phyloP scores from a whole-genome alignment of 768 basidiomycete genomes.

The Rhodotorula diobovata region DNA sequence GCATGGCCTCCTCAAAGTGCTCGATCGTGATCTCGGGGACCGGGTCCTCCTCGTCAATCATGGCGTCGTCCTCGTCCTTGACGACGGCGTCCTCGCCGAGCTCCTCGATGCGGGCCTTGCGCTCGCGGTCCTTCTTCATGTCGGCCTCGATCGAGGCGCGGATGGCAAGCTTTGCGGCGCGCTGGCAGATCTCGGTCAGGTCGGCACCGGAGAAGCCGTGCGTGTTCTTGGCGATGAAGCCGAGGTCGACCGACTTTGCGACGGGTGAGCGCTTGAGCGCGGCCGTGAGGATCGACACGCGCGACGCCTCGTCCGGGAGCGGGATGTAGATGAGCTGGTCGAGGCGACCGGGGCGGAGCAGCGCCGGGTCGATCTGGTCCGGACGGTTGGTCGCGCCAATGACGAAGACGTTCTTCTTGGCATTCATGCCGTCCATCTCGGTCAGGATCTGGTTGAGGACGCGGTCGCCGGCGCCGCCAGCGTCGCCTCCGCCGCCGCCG shows the following conservation, averaged over 20 bases:
- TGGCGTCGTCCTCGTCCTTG: slow-evolving; percentile 57
- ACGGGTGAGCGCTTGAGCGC: slow-evolving; percentile 88
- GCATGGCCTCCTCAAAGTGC: slow-evolving; percentile 64
- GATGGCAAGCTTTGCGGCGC: slow-evolving; percentile 94
- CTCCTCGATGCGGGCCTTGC: slow-evolving; percentile 72
- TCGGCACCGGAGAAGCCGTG: slow-evolving; percentile 99
- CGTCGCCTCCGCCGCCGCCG: slow-evolving; percentile 70
- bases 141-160: slow-evolving; percentile 91
- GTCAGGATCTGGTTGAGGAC: slow-evolving; percentile 95
- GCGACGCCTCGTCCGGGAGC: slow-evolving; percentile 87
- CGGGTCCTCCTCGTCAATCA: slow-evolving; percentile 81
- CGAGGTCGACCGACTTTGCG: slow-evolving; percentile 71
- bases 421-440: slow-evolving; percentile 98
- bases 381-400: slow-evolving; percentile 96
- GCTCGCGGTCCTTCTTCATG: slow-evolving; percentile 71
- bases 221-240: slow-evolving; percentile 81
- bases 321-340: slow-evolving; percentile 99
- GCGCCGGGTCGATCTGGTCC: slow-evolving; percentile 88
- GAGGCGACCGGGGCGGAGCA: slow-evolving; percentile 93
- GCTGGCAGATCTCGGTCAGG: slow-evolving; percentile 98
- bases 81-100: slow-evolving; percentile 63
- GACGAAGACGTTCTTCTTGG: slow-evolving; percentile 75
- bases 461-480: slow-evolving; percentile 92
- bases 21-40: slow-evolving; percentile 61
- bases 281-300: slow-evolving; percentile 85